Evolutionary conservation across 495 filamentous ascomycete species (phyloP).

Genomic region (Collariella sp.): DNA sequence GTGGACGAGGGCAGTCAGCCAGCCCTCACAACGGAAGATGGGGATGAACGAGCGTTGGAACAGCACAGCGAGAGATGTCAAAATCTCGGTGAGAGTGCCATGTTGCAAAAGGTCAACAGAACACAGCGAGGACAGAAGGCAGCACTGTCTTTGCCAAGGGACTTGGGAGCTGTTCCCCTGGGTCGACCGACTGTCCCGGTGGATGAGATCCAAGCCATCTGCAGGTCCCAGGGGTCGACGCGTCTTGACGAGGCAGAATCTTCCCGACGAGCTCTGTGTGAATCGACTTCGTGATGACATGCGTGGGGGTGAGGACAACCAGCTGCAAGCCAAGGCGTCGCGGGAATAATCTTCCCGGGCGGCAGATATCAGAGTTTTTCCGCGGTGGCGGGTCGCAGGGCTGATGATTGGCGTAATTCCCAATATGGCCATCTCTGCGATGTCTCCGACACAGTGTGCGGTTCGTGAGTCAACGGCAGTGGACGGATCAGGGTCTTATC

Average conservation of each 20-base stretch:
- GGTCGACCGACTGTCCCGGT: background rate
- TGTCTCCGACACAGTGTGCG: background rate
- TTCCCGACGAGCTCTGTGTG: no score
- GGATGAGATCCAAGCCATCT: background rate
- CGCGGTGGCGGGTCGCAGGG: background rate
- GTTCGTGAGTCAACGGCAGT: background rate
- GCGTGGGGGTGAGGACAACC: background rate
- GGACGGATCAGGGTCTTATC: background rate
- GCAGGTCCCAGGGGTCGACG: constrained; percentile 9
- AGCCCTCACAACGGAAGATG: background rate
- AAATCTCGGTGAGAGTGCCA: background rate
- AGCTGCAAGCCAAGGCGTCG: background rate
- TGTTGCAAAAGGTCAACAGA: background rate
- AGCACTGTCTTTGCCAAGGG: background rate
- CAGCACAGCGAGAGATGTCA: background rate
- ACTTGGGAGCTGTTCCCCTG: no score
- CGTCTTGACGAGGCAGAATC: background rate
- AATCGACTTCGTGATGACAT: background rate
- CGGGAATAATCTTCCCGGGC: background rate
- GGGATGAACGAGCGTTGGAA: background rate
- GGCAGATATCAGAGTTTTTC: background rate
- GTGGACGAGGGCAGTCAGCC: constrained; percentile 8
- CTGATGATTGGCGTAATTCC: constrained; percentile 1
- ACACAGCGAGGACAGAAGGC: no score
- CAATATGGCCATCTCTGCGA: constrained; percentile 12